Evolutionary conservation across 257 asterid species (phyloP), one percentile per base, ranked within the genome.

Genomic region (Penstemon eatonii): DNA sequence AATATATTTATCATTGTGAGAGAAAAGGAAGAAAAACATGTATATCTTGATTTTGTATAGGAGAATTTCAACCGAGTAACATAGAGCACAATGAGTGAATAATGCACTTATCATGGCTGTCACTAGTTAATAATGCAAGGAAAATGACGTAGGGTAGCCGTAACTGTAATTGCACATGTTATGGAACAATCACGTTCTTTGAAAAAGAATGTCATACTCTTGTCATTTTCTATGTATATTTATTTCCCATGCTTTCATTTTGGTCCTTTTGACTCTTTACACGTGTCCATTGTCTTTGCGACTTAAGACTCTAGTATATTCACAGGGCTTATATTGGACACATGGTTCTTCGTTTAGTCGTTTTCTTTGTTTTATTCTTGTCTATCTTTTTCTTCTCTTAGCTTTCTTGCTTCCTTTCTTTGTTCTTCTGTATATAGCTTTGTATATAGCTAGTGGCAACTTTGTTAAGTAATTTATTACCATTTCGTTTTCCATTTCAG

Each of bases 401-500:
- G 33, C 33, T 25, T 25, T 25, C 33, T 25, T 25, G 33, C 33
- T 25, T 25, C 33, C 33, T 25, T 25, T 1, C 33, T 25, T 25
- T 25, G 33, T 25, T 25, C 33, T 25, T 25, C 1, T 25, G 33
- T 25, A 25, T 25, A 25, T 25, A 25, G 33, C 33, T 25, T 25
- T 25, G 33, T 25, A 25, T 25, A 25, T 25, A 25, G 33, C 33
- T 25, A 25, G 33, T 2, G 33, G 33, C 33, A 25, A 1, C 33
- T 25, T 25, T 25, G 33, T 25, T 25, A 25, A 25, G 33, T 25
- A 25, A 43, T 61, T 42, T 43, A 0, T 41, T 15, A 3, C 13
- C 12, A 41, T 41, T 10, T 7, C 44, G 1, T 62, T 43, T 33
- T 18, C 41, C 6, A 37, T 42, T 66, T 45, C 83, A 92, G 97